A percentile compares a stretch with the other conserved stretches of the same genome.
phyloP scores from a whole-genome alignment of 2,329 filamentous ascomycete genomes.

The Colletotrichum musae region DNA sequence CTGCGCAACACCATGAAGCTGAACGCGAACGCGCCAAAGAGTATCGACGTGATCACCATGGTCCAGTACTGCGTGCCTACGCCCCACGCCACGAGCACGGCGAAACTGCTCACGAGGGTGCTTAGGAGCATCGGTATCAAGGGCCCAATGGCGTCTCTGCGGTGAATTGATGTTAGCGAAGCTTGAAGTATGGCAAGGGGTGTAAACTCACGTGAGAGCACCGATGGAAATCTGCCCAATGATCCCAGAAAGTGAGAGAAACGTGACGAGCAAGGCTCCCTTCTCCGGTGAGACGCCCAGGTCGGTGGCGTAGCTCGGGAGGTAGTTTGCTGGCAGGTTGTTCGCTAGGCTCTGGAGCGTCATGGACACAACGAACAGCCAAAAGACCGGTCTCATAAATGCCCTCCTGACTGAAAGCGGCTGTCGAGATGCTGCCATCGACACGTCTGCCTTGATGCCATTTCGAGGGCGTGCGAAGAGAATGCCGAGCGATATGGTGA shows the following conservation, averaged over 20 bases:
- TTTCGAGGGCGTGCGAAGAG: slow-evolving; percentile 5
- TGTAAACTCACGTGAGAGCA: background rate
- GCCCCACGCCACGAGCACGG: slow-evolving; percentile 13
- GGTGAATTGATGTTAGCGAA: background rate
- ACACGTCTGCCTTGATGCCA: background rate
- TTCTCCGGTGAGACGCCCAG: slow-evolving; percentile 10
- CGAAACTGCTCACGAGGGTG: slow-evolving; percentile 21
- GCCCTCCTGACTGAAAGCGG: background rate
- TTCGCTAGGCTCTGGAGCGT: slow-evolving; percentile 19
- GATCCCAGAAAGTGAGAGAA: slow-evolving; percentile 9
- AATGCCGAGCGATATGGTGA: slow-evolving; percentile 10
- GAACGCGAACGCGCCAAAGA: slow-evolving; percentile 29
- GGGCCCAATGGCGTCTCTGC: slow-evolving; percentile 16
- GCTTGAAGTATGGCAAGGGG: background rate
- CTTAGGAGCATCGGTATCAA: slow-evolving; percentile 22
- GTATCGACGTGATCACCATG: slow-evolving; percentile 12
- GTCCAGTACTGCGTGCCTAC: slow-evolving; percentile 23
- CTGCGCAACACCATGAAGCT: slow-evolving; percentile 28
- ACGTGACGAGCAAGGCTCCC: slow-evolving; percentile 15
- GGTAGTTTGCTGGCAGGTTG: slow-evolving; percentile 19
- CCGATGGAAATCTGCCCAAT: slow-evolving; percentile 16
- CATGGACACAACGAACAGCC: slow-evolving; percentile 26
- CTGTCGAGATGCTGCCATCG: background rate
- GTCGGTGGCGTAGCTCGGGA: slow-evolving; percentile 24
- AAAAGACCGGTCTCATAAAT: background rate